Evolutionary conservation across 2,329 filamentous ascomycete species (phyloP).

Genomic region (Colletotrichum shisoi): DNA sequence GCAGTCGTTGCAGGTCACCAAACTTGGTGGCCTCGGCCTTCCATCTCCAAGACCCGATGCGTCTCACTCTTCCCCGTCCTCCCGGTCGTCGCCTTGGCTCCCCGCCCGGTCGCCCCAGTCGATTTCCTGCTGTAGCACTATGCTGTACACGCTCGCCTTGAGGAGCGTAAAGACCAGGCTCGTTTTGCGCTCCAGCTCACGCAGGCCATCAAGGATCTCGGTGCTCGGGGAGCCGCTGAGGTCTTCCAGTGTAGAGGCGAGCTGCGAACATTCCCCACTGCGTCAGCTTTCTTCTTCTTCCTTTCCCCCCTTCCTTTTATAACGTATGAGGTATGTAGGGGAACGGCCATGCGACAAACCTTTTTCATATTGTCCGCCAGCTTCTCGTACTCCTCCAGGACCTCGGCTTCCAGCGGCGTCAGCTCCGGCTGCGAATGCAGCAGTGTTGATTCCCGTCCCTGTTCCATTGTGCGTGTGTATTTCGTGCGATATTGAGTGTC

Average conservation of each 20-base stretch:
- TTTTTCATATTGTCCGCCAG: conserved; percentile 90
- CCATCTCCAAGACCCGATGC: background rate
- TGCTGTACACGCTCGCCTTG: conserved; percentile 98
- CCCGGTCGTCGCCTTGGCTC: conserved; percentile 44
- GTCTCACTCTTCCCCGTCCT: conserved; percentile 38
- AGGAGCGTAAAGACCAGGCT: conserved; percentile 93
- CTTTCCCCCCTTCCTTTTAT: too few relatives aligned
- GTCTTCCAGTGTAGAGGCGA: conserved; percentile 66
- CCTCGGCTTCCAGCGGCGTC: conserved; percentile 86
- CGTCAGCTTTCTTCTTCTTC: background rate
- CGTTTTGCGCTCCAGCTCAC: conserved; percentile 91
- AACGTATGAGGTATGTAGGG: background rate
- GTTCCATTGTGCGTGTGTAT: conserved; percentile 27
- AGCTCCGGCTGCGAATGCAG: conserved; percentile 63
- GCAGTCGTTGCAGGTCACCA: background rate
- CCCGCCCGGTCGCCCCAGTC: conserved; percentile 67
- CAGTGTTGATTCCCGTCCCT: conserved; percentile 40
- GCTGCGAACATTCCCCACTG: conserved; percentile 50
- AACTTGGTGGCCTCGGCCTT: background rate
- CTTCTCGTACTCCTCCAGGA: conserved; percentile 90
- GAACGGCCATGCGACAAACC: conserved; percentile 57
- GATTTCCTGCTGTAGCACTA: conserved; percentile 97
- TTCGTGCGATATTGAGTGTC: background rate
- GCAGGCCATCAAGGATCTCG: conserved; percentile 83
- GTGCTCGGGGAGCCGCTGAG: conserved; percentile 76